A percentile compares a stretch with the other conserved stretches of the same genome.
These are phyloP conservation scores for Bacidia gigantensis DNA, from an alignment of 495 filamentous ascomycete species.

Conservation along the genomic window DNA sequence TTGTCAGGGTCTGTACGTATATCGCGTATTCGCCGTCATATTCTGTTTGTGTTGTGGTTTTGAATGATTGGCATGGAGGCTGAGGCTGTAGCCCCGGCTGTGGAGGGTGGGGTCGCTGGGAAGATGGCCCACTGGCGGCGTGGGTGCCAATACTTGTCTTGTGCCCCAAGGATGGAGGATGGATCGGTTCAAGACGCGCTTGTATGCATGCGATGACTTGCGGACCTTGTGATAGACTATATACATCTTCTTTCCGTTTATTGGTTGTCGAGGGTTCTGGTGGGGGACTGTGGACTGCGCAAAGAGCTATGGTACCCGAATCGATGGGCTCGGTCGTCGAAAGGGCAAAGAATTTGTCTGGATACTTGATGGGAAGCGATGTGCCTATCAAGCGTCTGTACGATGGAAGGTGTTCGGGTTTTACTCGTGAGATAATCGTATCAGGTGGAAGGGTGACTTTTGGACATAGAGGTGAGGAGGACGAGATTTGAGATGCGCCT, in stretches of 20 bases:
- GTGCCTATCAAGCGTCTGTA: conserved; percentile 71
- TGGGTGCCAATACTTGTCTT: conserved; percentile 9
- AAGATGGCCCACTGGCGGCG: background rate
- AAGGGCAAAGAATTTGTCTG: conserved; percentile 70
- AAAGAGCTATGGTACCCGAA: conserved; percentile 53
- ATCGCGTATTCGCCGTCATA: conserved; percentile 29
- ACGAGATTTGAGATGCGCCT: too few species aligned
- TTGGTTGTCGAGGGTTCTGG: conserved; percentile 23
- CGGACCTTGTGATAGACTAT: conserved; percentile 20
- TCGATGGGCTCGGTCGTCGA: conserved; percentile 53
- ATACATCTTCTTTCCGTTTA: conserved; percentile 11
- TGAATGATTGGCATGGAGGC: conserved; percentile 1
- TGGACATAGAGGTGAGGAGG: too few species aligned
- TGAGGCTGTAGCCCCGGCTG: background rate
- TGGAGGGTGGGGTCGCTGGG: background rate
- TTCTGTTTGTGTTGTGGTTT: conserved; percentile 3
- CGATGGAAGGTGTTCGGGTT: conserved; percentile 50
- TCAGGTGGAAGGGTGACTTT: conserved; percentile 24
- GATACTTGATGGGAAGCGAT: conserved; percentile 78
- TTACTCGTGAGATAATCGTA: conserved; percentile 44
- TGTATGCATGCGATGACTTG: conserved; percentile 73
- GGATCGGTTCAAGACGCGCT: conserved; percentile 55
- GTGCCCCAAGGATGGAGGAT: conserved; percentile 24
- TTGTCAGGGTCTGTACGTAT: conserved; percentile 78
- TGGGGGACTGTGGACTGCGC: conserved; percentile 48